A percentile compares a stretch with the other conserved stretches of the same genome.
Conservation (phyloP, 2,329 filamentous ascomycete genomes). For the Bimuria novae-zelandiae region DNA sequence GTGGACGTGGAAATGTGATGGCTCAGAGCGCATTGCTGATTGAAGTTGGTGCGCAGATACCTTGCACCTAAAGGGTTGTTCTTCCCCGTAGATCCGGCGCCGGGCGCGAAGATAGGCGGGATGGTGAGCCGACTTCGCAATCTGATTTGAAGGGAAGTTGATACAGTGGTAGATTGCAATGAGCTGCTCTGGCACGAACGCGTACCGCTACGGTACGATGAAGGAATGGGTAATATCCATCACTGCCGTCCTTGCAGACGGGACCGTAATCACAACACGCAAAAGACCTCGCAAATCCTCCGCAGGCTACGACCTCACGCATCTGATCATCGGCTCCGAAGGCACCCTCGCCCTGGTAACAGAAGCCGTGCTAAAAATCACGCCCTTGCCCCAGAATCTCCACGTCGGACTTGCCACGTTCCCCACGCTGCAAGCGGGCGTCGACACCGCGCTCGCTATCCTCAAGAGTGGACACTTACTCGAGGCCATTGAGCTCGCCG, state of each 20-base stretch:
- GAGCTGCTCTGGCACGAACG: conserved; percentile 79
- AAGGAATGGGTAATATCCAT: conserved; percentile 85
- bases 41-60: conserved; percentile 62
- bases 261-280: conserved; percentile 83
- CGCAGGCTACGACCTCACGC: conserved; percentile 88
- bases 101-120: conserved; percentile 86
- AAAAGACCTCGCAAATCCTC: conserved; percentile 86
- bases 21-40: not conserved
- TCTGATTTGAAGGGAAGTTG: not conserved
- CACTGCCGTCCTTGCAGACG: conserved; percentile 86
- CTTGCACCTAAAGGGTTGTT: conserved; percentile 71
- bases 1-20: conserved; percentile 76
- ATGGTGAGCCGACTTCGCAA: conserved; percentile 64
- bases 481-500: conserved; percentile 85
- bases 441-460: conserved; percentile 75
- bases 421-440: conserved; percentile 67
- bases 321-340: conserved; percentile 86
- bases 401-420: conserved; percentile 76
- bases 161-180: conserved; percentile 61
- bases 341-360: conserved; percentile 90
- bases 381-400: conserved; percentile 74
- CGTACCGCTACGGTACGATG: conserved; percentile 92
- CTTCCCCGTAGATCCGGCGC: conserved; percentile 91
- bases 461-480: conserved; percentile 80
- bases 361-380: conserved; percentile 84